phyloP scores from a whole-genome alignment of 2,329 filamentous ascomycete genomes.

The Rasamsonia emersonii region DNA sequence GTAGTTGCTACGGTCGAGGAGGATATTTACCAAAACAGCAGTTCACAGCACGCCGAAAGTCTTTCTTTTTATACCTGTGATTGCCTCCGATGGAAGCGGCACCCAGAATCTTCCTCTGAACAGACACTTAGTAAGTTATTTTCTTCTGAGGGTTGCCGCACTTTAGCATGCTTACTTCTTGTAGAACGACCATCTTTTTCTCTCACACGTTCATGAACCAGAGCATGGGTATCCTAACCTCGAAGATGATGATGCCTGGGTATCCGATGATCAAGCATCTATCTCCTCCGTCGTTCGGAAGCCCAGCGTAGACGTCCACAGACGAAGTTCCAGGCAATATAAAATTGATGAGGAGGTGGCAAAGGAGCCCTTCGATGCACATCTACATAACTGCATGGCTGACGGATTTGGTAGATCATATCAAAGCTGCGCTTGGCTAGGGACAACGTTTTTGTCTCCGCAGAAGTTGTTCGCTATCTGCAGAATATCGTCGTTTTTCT shows the following conservation, averaged over 20 bases:
- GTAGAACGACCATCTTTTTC: constrained; percentile 72
- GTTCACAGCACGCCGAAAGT: constrained; percentile 65
- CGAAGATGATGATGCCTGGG: constrained; percentile 48
- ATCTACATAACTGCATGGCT: constrained; percentile 4
- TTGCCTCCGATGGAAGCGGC: constrained; percentile 33
- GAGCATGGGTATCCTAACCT: constrained; percentile 66
- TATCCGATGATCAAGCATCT: constrained; percentile 26
- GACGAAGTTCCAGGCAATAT: constrained; percentile 8
- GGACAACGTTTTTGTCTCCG: constrained; percentile 53
- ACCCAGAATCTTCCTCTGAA: constrained; percentile 25
- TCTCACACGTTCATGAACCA: constrained; percentile 75
- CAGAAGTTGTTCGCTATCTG: constrained; percentile 75
- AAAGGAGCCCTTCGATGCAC: neutral
- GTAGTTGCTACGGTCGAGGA: constrained; percentile 69
- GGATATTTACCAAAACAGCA: constrained; percentile 66
- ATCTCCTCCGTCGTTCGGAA: constrained; percentile 30
- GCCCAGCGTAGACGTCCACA: constrained; percentile 12
- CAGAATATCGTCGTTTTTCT: constrained; percentile 84
- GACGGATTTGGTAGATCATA: constrained; percentile 33
- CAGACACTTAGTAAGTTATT: constrained; percentile 30
- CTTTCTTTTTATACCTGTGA: constrained; percentile 73
- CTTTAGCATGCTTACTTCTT: constrained; percentile 5
- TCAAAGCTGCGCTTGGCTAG: constrained; percentile 51
- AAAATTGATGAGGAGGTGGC: constrained; percentile 18
- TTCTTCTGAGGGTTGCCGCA: neutral